Percentiles rank a stretch among this genome's conserved stretches.
Evolutionary conservation across 441 rosid species (phyloP).

Genomic region (Mallotus repandus): DNA sequence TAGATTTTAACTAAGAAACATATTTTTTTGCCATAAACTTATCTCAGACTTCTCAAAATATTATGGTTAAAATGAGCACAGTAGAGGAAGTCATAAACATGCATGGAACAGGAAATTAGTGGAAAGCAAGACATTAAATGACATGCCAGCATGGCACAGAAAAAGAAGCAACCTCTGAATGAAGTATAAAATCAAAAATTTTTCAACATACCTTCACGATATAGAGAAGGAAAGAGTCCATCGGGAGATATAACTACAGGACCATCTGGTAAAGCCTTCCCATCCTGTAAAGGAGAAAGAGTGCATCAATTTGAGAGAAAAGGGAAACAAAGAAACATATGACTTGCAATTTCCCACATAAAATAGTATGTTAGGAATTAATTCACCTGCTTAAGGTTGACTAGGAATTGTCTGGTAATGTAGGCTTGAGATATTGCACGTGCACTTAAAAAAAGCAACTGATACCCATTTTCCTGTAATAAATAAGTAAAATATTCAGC

Average conservation of each 20-base stretch:
- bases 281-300: conserved; percentile 54
- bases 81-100: not conserved
- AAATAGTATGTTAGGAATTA: conserved; percentile 10
- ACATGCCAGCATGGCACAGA: not conserved
- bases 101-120: not conserved
- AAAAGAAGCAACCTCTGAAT: not conserved
- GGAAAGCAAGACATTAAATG: not conserved
- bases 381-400: conserved; percentile 89
- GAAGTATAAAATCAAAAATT: not conserved
- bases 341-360: conserved; percentile 13
- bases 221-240: conserved; percentile 90
- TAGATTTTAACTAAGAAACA: conserved; percentile 2
- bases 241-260: conserved; percentile 98
- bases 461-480: conserved; percentile 94
- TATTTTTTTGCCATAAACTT: not conserved
- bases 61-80: not conserved
- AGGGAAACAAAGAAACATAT: not conserved
- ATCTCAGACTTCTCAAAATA: not conserved
- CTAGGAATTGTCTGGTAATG: conserved; percentile 71
- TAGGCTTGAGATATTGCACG: conserved; percentile 97
- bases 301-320: conserved; percentile 7
- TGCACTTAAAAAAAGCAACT: conserved; percentile 90
- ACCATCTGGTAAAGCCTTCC: conserved; percentile 92
- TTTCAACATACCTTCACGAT: conserved; percentile 70
- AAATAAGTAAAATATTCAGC: conserved; percentile 14